Conservation (phyloP, 805 yeast genomes). For the Cyberlindnera veronae region DNA sequence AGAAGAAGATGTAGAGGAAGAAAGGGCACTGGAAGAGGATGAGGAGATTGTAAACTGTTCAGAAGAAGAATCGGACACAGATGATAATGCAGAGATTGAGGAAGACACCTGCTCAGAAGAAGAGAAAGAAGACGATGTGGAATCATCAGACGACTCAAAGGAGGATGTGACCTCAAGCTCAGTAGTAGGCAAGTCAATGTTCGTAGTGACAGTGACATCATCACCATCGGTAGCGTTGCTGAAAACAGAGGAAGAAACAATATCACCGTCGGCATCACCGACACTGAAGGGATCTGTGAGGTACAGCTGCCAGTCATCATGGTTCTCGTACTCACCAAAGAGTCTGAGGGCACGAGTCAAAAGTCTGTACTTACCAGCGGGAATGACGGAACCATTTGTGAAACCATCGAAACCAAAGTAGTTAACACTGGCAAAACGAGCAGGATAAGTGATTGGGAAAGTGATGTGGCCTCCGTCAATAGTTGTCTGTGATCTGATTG, state of each 20-base stretch:
- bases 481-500: constrained; percentile 3
- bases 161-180: neutral
- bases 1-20: too few relatives aligned
- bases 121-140: neutral
- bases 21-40: too few relatives aligned
- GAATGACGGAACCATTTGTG: constrained; percentile 11
- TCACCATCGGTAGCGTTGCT: neutral
- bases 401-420: constrained; percentile 8
- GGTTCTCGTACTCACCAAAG: constrained; percentile 8
- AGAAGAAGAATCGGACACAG: too few relatives aligned
- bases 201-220: neutral
- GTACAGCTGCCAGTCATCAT: constrained; percentile 12
- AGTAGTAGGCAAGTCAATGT: neutral
- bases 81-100: too few relatives aligned
- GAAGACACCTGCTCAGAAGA: too few relatives aligned
- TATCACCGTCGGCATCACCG: neutral
- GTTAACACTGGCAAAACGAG: neutral
- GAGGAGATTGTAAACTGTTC: too few relatives aligned
- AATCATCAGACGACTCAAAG: constrained; percentile 1
- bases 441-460: constrained; percentile 7
- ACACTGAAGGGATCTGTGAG: constrained; percentile 9
- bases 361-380: constrained; percentile 15
- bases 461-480: neutral
- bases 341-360: constrained; percentile 10
- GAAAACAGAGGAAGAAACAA: constrained; percentile 2